phyloP scores from a whole-genome alignment of 805 yeast genomes.

The Grigorovia jiainica region DNA sequence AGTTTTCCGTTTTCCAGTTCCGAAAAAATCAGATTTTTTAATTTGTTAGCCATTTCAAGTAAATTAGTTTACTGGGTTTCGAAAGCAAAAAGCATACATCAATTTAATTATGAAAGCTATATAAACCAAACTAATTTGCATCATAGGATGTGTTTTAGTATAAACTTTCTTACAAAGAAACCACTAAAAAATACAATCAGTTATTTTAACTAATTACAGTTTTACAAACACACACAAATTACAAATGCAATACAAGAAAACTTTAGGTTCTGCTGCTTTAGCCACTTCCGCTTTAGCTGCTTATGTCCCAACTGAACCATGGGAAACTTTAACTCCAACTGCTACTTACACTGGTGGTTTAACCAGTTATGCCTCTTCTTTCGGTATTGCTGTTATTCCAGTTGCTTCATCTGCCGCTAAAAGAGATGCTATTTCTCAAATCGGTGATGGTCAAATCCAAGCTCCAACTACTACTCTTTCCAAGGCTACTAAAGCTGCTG shows the following conservation, averaged over 20 bases:
- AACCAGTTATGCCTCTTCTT: conserved; percentile 26
- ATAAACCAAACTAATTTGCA: too few species aligned
- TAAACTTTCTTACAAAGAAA: too few species aligned
- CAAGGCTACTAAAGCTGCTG: too few species aligned
- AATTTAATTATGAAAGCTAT: too few species aligned
- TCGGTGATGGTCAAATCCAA: conserved; percentile 45
- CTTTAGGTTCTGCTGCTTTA: conserved; percentile 28
- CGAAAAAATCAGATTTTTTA: too few species aligned
- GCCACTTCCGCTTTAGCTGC: conserved; percentile 22
- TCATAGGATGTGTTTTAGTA: too few species aligned
- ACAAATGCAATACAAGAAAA: conserved; percentile 21
- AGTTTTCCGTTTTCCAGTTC: too few species aligned
- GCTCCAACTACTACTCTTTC: conserved; percentile 25
- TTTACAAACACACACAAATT: neutral
- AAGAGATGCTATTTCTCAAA: conserved; percentile 33
- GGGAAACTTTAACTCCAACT: conserved; percentile 36
- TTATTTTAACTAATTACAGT: too few species aligned
- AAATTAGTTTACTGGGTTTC: too few species aligned
- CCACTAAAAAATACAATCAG: too few species aligned
- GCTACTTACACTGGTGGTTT: conserved; percentile 32
- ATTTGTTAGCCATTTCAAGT: too few species aligned
- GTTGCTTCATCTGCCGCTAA: conserved; percentile 26
- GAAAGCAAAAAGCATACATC: too few species aligned
- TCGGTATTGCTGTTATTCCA: conserved; percentile 37
- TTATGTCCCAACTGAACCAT: conserved; percentile 28